Base-by-base conservation (phyloP, 2,329 filamentous ascomycete genomes). In the Venturia nashicola region DNA sequence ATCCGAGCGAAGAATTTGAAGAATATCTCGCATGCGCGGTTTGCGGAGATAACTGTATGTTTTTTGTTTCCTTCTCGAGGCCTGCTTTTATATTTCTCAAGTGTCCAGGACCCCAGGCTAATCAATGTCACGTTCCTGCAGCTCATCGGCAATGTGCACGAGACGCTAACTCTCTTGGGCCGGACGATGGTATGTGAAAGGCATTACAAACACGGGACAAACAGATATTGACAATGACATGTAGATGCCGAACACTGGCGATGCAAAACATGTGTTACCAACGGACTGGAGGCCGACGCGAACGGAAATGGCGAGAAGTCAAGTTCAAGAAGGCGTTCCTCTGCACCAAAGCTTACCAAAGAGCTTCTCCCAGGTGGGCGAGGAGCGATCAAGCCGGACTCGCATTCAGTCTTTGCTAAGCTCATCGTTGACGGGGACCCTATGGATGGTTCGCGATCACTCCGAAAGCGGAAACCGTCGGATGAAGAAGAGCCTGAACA, bases 131-230 rank as follows among this genome's bases (percentile, higher is more conserved):
- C 60, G 73, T 71, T 76, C 74, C 76, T 78, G 72, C 78, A 96
- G 93, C 91, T 71, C 93, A 97, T 79, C 86, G 88, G 74, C 88
- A 94, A 82, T 97, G 93, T 77, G 92, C 91, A 65, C 86, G 88
- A 72, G 84, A 88, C 72, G 83, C 85, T 72, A 83, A 83, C 65
- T 84, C 84, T 67, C 77, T 89, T 70, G 78, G 77, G 69, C 76
- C 81, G 67, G 82, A 84, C 66, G 82, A 86, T 74, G 83, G 89
- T 91, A 82, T 74, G 82, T 72, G 59, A 48, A 51, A 20, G 63
- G 66, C 61, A 63, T 46, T 42, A 59, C 46, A 36, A 60, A 65
- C 55, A 66, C 34, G 57, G 61, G 42, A 63, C 43, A 66, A 59
- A 61, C 54, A 65, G 39, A 73, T 61, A 69, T 68, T 62, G 27